Evolutionary conservation across 192 early-diverging fungal species (phyloP), one percentile per base, ranked within the genome.

Genomic region (Podila horticola): DNA sequence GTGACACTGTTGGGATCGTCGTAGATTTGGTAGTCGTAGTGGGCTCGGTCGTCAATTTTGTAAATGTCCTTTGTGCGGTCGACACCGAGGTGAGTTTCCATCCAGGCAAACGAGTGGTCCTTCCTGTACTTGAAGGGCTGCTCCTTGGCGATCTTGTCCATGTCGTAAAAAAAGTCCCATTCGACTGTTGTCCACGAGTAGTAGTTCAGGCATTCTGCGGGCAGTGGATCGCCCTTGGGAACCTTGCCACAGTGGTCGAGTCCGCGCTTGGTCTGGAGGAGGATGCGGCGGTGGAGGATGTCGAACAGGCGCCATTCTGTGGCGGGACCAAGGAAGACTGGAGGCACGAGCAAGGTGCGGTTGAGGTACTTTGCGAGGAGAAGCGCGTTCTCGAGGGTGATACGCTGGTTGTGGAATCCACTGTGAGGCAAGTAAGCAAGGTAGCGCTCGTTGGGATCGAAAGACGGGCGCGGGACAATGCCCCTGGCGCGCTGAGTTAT

Each of bases 361-460:
- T 89, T 86, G 52, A 90, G 67, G 65, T 88, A 86, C 28, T 83
- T 79, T 50, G 89, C 82, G 10, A 90, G 69, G 10, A 90, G 68
- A 20, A 90, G 74, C 0, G 86, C 88, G 64, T 90, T 90, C 19
- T 84, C 89, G 50, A 90, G 83, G 29, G 82, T 86, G 28, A 84
- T 88, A 2, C 88, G 85, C 60, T 90, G 89, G 58, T 90, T 90
- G 34, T 86, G 86, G 60, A 89, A 82, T 22, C 89, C 89, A 45
- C 82, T 84, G 61, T 90, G 89, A 11, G 89, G 83, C 13, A 86
- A 64, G 64, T 90, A 90, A 19, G 89, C 83, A 19, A 90, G 73
- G 63, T 84, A 89, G n/a, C 75, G 75, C 70, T 89, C 86, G 12
- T 67, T 81, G 31, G 72, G 66, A 12, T 72, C 49, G 19, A 22